Conservation (phyloP, 768 basidiomycete genomes). For the Tylopilus plumbeoviolaceoides region DNA sequence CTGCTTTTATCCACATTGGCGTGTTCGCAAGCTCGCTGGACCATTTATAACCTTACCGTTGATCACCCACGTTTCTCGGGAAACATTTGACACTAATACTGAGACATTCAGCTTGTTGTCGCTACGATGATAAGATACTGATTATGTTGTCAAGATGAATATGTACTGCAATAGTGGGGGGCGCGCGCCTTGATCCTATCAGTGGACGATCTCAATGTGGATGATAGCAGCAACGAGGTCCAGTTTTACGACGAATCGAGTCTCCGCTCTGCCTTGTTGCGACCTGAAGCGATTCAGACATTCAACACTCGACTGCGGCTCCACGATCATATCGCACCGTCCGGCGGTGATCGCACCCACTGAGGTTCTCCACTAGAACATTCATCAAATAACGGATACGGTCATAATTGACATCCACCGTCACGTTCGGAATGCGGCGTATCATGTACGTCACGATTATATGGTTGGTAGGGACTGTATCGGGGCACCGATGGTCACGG, state of each 20-base stretch:
- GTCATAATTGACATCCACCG: not conserved
- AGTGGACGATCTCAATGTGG: not conserved
- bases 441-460: not conserved
- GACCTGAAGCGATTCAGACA: not conserved
- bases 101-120: not conserved
- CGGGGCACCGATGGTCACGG: too few species aligned
- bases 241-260: not conserved
- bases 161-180: conserved; percentile 5
- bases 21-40: not conserved
- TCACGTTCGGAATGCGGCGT: not conserved
- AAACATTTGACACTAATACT: conserved; percentile 6
- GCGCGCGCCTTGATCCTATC: not conserved
- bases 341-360: not conserved
- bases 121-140: conserved; percentile 2
- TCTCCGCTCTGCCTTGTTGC: not conserved
- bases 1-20: not conserved
- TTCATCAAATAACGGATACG: not conserved
- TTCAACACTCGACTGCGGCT: conserved; percentile 9
- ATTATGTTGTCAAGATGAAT: conserved; percentile 5
- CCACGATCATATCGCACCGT: conserved; percentile 15
- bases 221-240: too few species aligned
- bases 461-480: not conserved
- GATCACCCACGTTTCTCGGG: not conserved
- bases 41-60: not conserved
- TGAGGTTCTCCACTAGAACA: not conserved